These are phyloP conservation scores for Marsdenia floribunda DNA, from an alignment of 257 asterid species.

Conservation along the genomic window DNA sequence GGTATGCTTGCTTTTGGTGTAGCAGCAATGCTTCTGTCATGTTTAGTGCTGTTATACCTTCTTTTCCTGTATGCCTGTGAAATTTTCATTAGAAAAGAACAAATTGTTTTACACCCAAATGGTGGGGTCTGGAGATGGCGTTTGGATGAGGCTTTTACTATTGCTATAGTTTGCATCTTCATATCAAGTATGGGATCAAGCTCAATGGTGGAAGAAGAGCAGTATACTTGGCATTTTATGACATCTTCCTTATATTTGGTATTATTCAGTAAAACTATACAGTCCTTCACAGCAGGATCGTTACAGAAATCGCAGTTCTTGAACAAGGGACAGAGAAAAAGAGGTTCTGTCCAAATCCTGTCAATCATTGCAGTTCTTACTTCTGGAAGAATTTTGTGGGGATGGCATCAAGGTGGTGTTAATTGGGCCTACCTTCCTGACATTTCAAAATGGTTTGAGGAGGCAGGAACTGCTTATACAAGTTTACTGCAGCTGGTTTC, in stretches of 20 bases:
- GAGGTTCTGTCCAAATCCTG: slow-evolving; percentile 23
- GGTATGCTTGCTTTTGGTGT: slow-evolving; percentile 58
- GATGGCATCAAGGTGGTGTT: slow-evolving; percentile 99
- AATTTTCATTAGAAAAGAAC: slow-evolving; percentile 25
- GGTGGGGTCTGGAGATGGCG: slow-evolving; percentile 32
- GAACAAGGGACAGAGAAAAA: slow-evolving; percentile 12
- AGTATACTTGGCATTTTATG: slow-evolving; percentile 82
- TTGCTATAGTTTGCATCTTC: slow-evolving; percentile 39
- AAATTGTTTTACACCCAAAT: slow-evolving; percentile 17
- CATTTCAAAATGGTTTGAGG: slow-evolving; percentile 67
- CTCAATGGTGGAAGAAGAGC: slow-evolving; percentile 94
- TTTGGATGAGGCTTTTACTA: slow-evolving; percentile 50
- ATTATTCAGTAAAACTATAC: slow-evolving; percentile 57
- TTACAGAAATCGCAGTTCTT: slow-evolving; percentile 15
- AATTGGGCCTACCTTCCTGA: slow-evolving; percentile 88
- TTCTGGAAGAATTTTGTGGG: slow-evolving; percentile 76
- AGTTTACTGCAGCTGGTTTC: slow-evolving; percentile 56
- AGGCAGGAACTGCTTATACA: slow-evolving; percentile 42
- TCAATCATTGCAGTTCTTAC: slow-evolving; percentile 40
- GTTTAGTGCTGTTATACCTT: slow-evolving; percentile 47
- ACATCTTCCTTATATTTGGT: slow-evolving; percentile 56
- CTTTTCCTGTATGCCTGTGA: slow-evolving; percentile 40
- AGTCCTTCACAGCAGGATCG: slow-evolving; percentile 26
- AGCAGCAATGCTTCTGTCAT: slow-evolving; percentile 61
- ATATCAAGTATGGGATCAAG: slow-evolving; percentile 86